Evolutionary conservation across 2,329 filamentous ascomycete genomes (phyloP).

Genomic region (Penicillium sp.): DNA sequence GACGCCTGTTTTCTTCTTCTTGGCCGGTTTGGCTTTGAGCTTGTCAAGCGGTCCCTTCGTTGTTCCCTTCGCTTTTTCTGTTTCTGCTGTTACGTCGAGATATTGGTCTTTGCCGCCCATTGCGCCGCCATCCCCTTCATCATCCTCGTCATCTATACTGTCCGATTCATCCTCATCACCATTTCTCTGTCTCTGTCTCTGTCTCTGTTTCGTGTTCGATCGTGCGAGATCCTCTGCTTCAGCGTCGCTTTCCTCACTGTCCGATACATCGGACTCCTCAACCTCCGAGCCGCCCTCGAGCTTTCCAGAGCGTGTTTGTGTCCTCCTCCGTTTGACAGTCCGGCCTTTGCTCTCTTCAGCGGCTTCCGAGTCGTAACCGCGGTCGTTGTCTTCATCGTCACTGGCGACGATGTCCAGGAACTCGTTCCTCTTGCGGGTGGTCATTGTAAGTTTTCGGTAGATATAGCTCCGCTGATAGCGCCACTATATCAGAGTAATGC

Average conservation of each 20-base stretch:
- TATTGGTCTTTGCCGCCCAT: constrained; percentile 20
- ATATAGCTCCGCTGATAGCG: too few species aligned
- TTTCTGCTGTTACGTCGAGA: constrained; percentile 19
- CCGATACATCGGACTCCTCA: constrained; percentile 19
- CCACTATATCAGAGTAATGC: neutral
- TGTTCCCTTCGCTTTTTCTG: constrained; percentile 9
- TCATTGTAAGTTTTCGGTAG: constrained; percentile 32
- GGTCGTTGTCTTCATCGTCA: constrained; percentile 45
- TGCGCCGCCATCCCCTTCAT: constrained; percentile 15
- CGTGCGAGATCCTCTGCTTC: constrained; percentile 22
- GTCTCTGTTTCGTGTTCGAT: constrained; percentile 14
- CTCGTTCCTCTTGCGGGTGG: constrained; percentile 45
- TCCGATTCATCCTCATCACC: constrained; percentile 7
- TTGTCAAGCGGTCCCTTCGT: constrained; percentile 25
- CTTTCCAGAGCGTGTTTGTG: constrained; percentile 27
- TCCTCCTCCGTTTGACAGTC: constrained; percentile 38
- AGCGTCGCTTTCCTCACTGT: constrained; percentile 21
- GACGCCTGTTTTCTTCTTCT: constrained; percentile 46
- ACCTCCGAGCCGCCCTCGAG: constrained; percentile 43
- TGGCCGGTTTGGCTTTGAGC: constrained; percentile 33
- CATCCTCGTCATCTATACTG: constrained; percentile 18
- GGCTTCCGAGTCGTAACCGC: constrained; percentile 53
- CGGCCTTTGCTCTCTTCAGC: constrained; percentile 47
- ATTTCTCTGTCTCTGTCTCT: constrained; percentile 2
- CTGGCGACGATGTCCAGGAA: constrained; percentile 44